Base-by-base conservation (phyloP, 305 asterid genomes). In the Fraxinus dipetala region DNA sequence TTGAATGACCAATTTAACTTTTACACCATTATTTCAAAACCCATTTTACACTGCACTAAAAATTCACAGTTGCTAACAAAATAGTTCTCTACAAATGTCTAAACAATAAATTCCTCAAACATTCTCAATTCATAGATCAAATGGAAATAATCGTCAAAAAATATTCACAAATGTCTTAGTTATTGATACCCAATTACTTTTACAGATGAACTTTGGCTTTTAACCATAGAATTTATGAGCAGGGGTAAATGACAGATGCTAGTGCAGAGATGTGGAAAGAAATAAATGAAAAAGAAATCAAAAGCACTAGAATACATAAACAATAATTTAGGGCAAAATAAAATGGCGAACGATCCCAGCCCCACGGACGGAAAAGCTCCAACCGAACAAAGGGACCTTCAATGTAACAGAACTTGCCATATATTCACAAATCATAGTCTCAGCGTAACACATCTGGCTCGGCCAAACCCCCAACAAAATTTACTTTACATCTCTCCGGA, bases 401-500 rank as follows among this genome's bases (percentile, higher is more conserved):
- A 65, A 26, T 4, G 32, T 67, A 24, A 67, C 36, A 28, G 35
- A 67, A 67, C 20, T 28, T 67, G 74, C 22, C 74, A 28, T 1
- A 67, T 30, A 75, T 28, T 81, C 67, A 16, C 26, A 30, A 35
- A 26, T 28, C 56, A 78, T 18, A 72, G 22, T 43, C 78, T 85
- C 80, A 89, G 31, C 76, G 14, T 16, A 89, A 84, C 77, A 85
- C 81, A 24, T 87, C 89, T 1, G 88, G 89, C 80, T 89, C 90
- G 0, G 84, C 78, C 73, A 89, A 79, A 67, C 84, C 84, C 76
- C 92, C 89, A 16, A 78, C 81, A 72, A 87, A 89, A 79, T 85
- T 89, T 56, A 89, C 85, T 79, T 82, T 89, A 80, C 92, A 89
- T 16, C 63, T 65, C 80, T 69, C 85, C 22, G 92, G 92, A 73